Evolutionary conservation across 257 asterid species (phyloP).

Genomic region (Capsicum baccatum): DNA sequence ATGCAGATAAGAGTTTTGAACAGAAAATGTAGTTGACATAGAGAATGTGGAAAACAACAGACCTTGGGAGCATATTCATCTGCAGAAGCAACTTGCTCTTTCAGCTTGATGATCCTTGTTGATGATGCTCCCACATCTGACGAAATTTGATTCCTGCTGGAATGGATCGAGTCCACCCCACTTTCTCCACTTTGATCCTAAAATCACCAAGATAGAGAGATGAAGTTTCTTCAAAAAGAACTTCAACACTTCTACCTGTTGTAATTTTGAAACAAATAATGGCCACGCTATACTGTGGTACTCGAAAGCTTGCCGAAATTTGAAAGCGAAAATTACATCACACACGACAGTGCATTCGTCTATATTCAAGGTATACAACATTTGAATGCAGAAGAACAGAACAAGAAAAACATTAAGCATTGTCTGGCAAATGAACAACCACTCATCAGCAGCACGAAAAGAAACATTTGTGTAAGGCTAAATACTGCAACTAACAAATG

Average conservation of each 20-base stretch:
- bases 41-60: conserved; percentile 22
- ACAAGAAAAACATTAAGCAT: neutral
- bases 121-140: conserved; percentile 42
- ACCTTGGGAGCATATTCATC: conserved; percentile 78
- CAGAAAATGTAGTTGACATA: neutral
- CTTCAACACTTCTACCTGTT: neutral
- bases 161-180: conserved; percentile 35
- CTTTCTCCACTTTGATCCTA: conserved; percentile 54
- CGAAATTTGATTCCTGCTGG: conserved; percentile 32
- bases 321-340: too few relatives aligned
- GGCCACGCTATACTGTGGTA: too few relatives aligned
- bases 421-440: neutral
- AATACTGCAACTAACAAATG: neutral
- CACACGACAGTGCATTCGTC: neutral
- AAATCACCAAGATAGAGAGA: conserved; percentile 13
- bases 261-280: too few relatives aligned
- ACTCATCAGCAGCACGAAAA: neutral
- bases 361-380: neutral
- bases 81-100: conserved; percentile 46
- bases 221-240: neutral
- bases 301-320: too few relatives aligned
- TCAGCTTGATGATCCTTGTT: conserved; percentile 40
- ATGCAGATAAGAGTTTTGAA: neutral
- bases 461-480: neutral
- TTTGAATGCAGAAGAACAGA: neutral